These are phyloP conservation scores for Diplocarpon rosae DNA, from an alignment of 2,329 filamentous ascomycete species.

Conservation along the genomic window DNA sequence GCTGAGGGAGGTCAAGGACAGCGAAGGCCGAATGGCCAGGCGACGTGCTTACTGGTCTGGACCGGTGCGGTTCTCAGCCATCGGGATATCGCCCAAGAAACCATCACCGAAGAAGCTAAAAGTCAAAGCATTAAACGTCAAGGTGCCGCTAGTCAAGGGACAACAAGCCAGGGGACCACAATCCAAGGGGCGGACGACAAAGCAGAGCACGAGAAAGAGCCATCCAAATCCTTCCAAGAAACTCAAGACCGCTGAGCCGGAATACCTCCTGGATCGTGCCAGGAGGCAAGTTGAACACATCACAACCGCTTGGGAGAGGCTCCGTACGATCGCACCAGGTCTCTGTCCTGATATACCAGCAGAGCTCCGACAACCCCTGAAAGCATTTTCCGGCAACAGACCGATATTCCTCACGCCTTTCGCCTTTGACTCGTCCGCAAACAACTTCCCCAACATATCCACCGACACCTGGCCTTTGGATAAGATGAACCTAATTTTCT, in stretches of 20 bases:
- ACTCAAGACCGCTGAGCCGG: conserved; percentile 1
- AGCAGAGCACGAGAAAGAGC: background rate
- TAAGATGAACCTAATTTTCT: conserved; percentile 11
- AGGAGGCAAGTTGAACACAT: conserved; percentile 2
- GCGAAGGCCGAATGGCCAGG: conserved; percentile 9
- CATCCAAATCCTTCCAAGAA: conserved; percentile 1
- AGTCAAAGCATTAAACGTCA: conserved; percentile 4
- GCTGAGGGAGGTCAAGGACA: conserved; percentile 15
- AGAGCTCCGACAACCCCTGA: conserved; percentile 1
- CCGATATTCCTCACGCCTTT: conserved; percentile 5
- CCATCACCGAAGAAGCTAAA: background rate
- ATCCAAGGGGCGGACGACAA: conserved; percentile 2
- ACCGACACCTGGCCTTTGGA: conserved; percentile 5
- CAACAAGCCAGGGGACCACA: background rate
- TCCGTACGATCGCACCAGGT: conserved; percentile 8
- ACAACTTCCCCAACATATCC: conserved; percentile 13
- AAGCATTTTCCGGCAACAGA: background rate
- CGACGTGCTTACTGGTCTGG: conserved; percentile 17
- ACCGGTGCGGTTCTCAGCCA: conserved; percentile 4
- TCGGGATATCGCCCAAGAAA: background rate
- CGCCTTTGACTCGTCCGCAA: conserved; percentile 8
- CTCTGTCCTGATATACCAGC: background rate
- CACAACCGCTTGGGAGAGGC: conserved; percentile 6
- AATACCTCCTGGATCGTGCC: background rate
- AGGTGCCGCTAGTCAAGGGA: background rate